Conservation (phyloP, 371 early-diverging fungal species). For the Mucor racemosus region DNA sequence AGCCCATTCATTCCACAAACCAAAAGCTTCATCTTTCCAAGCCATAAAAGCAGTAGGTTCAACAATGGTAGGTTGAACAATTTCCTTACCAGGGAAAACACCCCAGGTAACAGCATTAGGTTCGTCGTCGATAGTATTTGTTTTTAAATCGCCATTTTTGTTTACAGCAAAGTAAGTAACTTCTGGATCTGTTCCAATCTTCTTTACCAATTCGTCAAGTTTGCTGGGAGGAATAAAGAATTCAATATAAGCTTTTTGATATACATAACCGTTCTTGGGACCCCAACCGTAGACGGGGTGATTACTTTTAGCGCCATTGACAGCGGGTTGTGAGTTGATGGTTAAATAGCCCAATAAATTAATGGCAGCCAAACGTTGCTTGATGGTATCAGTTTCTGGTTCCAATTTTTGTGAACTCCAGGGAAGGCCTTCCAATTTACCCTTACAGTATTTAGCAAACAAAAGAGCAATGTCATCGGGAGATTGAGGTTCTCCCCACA, state of each 20-base stretch:
- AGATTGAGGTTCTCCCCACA: constrained; percentile 83
- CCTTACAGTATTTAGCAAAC: constrained; percentile 86
- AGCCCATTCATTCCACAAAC: constrained; percentile 93
- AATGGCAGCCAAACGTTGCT: constrained; percentile 69
- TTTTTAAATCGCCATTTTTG: constrained; percentile 80
- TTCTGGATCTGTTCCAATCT: constrained; percentile 68
- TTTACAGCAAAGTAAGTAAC: constrained; percentile 94
- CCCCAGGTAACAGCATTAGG: constrained; percentile 99
- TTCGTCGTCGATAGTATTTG: constrained; percentile 82
- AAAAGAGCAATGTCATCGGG: constrained; percentile 70
- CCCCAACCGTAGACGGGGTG: constrained; percentile 94
- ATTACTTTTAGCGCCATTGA: constrained; percentile 86
- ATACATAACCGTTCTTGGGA: constrained; percentile 94
- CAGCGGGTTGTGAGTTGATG: constrained; percentile 96
- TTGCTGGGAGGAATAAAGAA: constrained; percentile 86
- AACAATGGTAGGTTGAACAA: constrained; percentile 96
- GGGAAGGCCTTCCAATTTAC: constrained; percentile 80
- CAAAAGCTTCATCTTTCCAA: constrained; percentile 97
- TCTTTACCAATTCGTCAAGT: constrained; percentile 70
- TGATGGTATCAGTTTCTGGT: constrained; percentile 82
- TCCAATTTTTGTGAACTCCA: constrained; percentile 91
- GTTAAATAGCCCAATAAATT: constrained; percentile 89
- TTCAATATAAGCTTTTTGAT: constrained; percentile 97
- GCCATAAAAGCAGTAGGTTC: constrained; percentile 92
- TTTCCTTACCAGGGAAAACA: constrained; percentile 97